Evolutionary conservation across 345 rosid species (phyloP).

Genomic region (Aurinia saxatilis): DNA sequence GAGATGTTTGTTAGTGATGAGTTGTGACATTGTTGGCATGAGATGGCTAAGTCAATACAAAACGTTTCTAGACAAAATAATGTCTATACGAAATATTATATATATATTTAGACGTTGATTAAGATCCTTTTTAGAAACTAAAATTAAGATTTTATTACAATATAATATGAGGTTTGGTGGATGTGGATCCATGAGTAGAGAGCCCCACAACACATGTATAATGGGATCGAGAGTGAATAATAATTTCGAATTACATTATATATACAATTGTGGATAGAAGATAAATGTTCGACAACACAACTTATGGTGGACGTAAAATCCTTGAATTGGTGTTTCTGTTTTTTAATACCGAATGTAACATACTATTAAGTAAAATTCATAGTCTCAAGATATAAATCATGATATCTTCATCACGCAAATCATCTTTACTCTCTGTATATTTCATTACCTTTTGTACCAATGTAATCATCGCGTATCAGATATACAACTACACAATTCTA

Average conservation of each 20-base stretch:
- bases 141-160: background rate
- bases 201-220: conserved; percentile 27
- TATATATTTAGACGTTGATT: conserved; percentile 5
- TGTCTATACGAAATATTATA: background rate
- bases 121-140: background rate
- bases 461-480: too few species aligned
- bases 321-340: too few species aligned
- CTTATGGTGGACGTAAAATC: conserved; percentile 5
- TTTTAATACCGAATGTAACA: too few species aligned
- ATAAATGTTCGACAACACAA: conserved; percentile 17
- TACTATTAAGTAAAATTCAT: too few species aligned
- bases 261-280: background rate
- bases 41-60: conserved; percentile 29
- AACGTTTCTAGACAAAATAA: conserved; percentile 18
- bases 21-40: conserved; percentile 27
- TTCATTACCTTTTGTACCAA: too few species aligned
- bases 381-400: too few species aligned
- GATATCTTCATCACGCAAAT: too few species aligned
- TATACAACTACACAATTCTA: too few species aligned
- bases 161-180: background rate
- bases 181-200: conserved; percentile 1
- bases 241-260: conserved; percentile 1
- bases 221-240: background rate
- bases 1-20: conserved; percentile 16
- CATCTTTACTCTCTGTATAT: too few species aligned